Conservation (phyloP, 768 basidiomycete species). For the Hygrophorus russula region DNA sequence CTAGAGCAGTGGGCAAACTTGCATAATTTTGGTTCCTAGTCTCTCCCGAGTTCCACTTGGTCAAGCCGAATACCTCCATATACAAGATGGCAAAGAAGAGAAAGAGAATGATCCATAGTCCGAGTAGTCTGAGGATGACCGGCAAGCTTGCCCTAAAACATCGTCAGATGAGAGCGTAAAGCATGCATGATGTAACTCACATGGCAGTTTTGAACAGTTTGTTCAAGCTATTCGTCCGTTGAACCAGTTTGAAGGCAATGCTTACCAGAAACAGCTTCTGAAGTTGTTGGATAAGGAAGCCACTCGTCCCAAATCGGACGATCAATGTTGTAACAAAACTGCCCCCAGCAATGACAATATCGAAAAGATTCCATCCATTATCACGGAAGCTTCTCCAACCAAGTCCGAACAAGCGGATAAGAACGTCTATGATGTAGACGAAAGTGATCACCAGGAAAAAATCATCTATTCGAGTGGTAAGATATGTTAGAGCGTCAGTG, state of each 20-base stretch:
- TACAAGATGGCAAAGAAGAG: conserved; percentile 83
- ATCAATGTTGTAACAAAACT: conserved; percentile 76
- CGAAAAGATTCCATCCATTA: conserved; percentile 93
- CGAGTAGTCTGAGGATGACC: conserved; percentile 72
- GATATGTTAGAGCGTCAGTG: background rate
- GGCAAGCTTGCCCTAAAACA: conserved; percentile 67
- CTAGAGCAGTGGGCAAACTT: conserved; percentile 63
- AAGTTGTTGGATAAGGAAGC: conserved; percentile 49
- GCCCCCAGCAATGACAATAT: conserved; percentile 68
- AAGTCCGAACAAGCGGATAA: conserved; percentile 71
- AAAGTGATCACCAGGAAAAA: conserved; percentile 67
- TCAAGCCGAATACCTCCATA: conserved; percentile 85
- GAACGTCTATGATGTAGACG: conserved; percentile 67
- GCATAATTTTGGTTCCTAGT: conserved; percentile 67
- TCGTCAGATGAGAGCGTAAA: conserved; percentile 4
- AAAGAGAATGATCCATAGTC: conserved; percentile 85
- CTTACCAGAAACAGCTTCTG: conserved; percentile 90
- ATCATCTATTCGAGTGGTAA: conserved; percentile 37
- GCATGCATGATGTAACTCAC: conserved; percentile 42
- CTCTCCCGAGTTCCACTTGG: conserved; percentile 71
- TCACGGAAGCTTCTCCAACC: conserved; percentile 77
- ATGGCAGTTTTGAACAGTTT: conserved; percentile 94
- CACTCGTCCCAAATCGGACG: conserved; percentile 41
- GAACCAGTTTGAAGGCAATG: conserved; percentile 90
- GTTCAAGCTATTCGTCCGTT: conserved; percentile 78